Evolutionary conservation across 805 yeast species (phyloP), one percentile per base, ranked within the genome.

Genomic region (Candida sphagnicola): DNA sequence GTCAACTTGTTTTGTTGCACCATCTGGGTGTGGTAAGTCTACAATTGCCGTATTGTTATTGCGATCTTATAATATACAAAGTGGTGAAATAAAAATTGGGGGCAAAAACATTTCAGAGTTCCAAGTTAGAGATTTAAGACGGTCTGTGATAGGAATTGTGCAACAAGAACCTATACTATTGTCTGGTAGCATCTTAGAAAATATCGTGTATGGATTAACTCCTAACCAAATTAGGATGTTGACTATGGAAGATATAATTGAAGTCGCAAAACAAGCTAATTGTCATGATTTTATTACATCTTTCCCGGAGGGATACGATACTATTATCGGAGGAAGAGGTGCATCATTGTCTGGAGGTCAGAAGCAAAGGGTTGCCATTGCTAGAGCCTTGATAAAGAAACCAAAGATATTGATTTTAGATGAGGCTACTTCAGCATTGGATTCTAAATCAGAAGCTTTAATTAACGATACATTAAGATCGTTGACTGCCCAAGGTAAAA

Each of bases 321-420:
- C 84, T 0, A 57, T 65, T 15, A 71, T 75, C 38, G 83, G 83
- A 2, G 83, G 83, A 1, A 63, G 78, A 34, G 84, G 84, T 0
- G 70, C 79, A 1, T 61, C 77, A 18, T 56, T 83, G 16, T 78
- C 85, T 4, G 90, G 89, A 28, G 90, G 90, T 10, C 90, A 83
- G 57, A 81, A 82, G 54, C 90, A 83, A 61, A 72, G 88, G 48
- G 67, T 83, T 30, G 89, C 89, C 5, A 80, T 83, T 58, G 90
- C 90, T 0, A 65, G 90, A 45, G 86, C 87, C 1, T 62, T 83
- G 43, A 76, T 82, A 40, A 79, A 84, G 43, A 70, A 76, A 41
- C 90, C 90, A 5, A 66, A 74, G 33, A 68, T 83, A 15, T 61
- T 82, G 47, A 70, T 82, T 4, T 62, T 82, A 39, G 90, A 82